These are phyloP conservation scores for Fusarium sp. DNA, from an alignment of 2,329 filamentous ascomycete species.

Conservation along the genomic window DNA sequence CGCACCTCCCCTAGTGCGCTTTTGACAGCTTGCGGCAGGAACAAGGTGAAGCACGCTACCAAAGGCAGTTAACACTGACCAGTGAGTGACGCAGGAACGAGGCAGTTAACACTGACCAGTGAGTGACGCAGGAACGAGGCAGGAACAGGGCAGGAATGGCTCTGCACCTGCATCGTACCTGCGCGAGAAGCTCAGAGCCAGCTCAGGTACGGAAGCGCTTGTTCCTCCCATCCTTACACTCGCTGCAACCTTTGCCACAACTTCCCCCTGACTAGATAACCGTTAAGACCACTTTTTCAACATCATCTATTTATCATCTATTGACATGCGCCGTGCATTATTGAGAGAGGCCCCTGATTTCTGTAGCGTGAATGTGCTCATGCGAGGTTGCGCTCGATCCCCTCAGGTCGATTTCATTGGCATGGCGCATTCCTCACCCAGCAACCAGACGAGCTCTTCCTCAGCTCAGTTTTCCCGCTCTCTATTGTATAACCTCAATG, in stretches of 20 bases:
- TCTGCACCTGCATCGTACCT: not conserved
- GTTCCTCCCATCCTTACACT: not conserved
- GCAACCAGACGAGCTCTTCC: constrained; percentile 7
- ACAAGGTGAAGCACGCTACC: constrained; percentile 10
- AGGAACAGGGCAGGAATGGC: constrained; percentile 7
- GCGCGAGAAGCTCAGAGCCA: not conserved
- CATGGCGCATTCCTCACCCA: constrained; percentile 25
- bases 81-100: constrained; percentile 5
- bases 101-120: not conserved
- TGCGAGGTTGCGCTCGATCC: not conserved
- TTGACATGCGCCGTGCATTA: not conserved
- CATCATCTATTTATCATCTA: not conserved
- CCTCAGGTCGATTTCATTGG: constrained; percentile 8
- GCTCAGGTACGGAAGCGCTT: constrained; percentile 20
- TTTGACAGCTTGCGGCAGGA: constrained; percentile 33
- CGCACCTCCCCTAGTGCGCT: constrained; percentile 11
- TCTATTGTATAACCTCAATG: constrained; percentile 9
- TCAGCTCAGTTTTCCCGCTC: not conserved
- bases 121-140: constrained; percentile 5
- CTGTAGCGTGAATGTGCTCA: not conserved
- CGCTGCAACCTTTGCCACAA: not conserved
- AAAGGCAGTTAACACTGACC: not conserved
- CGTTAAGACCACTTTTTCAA: not conserved
- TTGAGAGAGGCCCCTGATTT: not conserved
- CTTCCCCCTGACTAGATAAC: not conserved